phyloP scores from a whole-genome alignment of 441 rosid genomes.

The Jatropha podagrica region DNA sequence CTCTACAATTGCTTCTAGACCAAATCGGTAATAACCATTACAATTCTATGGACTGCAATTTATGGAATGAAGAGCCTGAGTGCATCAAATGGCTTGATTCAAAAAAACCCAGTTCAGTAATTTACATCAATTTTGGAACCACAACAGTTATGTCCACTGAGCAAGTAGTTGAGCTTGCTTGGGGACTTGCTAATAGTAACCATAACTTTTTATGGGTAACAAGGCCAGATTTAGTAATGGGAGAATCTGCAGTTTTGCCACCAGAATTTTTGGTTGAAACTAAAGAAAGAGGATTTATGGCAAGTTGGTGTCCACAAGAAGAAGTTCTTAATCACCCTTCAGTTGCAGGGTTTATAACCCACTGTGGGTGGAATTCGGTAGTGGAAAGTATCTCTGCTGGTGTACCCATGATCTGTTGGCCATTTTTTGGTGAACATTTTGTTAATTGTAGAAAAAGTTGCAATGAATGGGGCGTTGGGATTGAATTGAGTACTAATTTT shows the following conservation, averaged over 20 bases:
- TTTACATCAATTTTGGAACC: conserved; percentile 55
- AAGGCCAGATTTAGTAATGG: conserved; percentile 42
- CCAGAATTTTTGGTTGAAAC: conserved; percentile 43
- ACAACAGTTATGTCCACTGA: conserved; percentile 36
- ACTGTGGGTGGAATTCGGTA: conserved; percentile 58
- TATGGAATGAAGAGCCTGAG: conserved; percentile 48
- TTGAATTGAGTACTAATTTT: conserved; percentile 44
- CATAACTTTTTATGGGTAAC: conserved; percentile 50
- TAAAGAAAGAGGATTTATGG: conserved; percentile 36
- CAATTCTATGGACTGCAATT: conserved; percentile 31
- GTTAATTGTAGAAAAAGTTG: conserved; percentile 51
- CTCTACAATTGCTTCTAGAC: conserved; percentile 29
- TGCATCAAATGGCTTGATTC: conserved; percentile 50
- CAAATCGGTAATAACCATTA: conserved; percentile 20
- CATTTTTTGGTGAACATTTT: conserved; percentile 55
- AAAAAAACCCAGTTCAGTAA: conserved; percentile 38
- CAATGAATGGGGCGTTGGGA: conserved; percentile 52
- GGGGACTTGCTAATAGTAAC: conserved; percentile 52
- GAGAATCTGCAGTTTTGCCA: conserved; percentile 45
- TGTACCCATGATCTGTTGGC: conserved; percentile 61
- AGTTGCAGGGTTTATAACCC: conserved; percentile 49
- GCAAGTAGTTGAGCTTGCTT: conserved; percentile 46
- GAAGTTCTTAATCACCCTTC: conserved; percentile 48
- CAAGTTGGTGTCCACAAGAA: conserved; percentile 57
- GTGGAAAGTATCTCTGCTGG: conserved; percentile 46